Evolutionary conservation across 805 yeast genomes (phyloP), one percentile per base, ranked within the genome.

Genomic region (Metschnikowia reukaufii): DNA sequence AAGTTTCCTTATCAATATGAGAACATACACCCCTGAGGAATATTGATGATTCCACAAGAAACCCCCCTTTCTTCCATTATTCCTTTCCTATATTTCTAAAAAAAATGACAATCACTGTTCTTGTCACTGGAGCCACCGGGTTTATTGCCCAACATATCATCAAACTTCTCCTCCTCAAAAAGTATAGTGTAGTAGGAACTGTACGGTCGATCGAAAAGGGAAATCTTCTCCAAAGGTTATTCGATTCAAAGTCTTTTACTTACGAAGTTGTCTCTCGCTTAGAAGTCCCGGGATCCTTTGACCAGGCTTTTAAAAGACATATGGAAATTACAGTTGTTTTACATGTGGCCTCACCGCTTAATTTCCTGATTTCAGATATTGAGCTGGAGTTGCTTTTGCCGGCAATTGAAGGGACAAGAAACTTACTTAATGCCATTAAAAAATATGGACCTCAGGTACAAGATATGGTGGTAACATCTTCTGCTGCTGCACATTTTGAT

Each of bases 371-470:
- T 15, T 47, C 45, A 12, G 58, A 64, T 39, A 15, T 74, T 31
- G 82, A 74, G 47, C 71, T 72, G 39, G 81, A 77, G 17, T 65
- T 81, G 42, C 62, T 81, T 48, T 67, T 61, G 17, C 86, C 87
- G 5, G 85, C 86, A 2, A 61, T 78, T 18, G 21, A 18, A 6
- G 55, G 57, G 15, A 48, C 51, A 3, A 21, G 19, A 27, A 31
- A 36, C 16, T 41, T 38, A 1, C 31, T 47, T 55, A 58, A 63
- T 4, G 71, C 80, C 1, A 67, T 76, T 43, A 64, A 70, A 51
- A 55, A 60, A 30, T 60, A 60, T 47, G 79, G 72, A n/a, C 69
- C 72, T 1, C 66, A 71, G 36, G 69, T 78, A 20, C 62, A 62
- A 42, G 59, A 65, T 10, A 73, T 78, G 4, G 79, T 78, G 33